Base-by-base conservation (phyloP, 2,329 filamentous ascomycete species). In the Fusarium transvaalense region DNA sequence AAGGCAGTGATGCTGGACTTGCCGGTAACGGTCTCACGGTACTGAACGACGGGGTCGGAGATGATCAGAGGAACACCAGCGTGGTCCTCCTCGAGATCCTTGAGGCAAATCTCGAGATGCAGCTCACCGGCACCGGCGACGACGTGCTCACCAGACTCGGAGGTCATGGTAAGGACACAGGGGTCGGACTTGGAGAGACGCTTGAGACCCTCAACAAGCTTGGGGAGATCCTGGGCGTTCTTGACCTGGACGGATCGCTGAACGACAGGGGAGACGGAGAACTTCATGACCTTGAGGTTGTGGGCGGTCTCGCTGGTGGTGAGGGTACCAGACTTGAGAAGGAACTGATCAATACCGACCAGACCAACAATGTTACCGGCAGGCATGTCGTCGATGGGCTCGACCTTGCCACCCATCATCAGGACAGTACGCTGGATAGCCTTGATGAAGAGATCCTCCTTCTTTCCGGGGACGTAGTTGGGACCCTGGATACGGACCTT, bases 281-380 rank as follows among this genome's bases (percentile, higher is more conserved):
- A 99, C 89, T 97, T 98, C 96, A 99, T 99, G 86, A 99, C 96
- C 92, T 98, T 98, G 79, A 99, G 87, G 91, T 99, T 99, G 92
- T 99, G 96, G 82, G 96, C 95, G 74, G 93, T 97, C 76, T 99
- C 96, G 81, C 88, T 91, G 82, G 95, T 98, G 85, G 94, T 97
- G 78, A 99, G 92, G 79, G 96, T 99, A 92, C 96, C 96, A 82
- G 96, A 98, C 92, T 99, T 99, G 88, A 99, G 94, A 88, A 99
- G 88, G 93, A 98, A 99, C 90, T 99, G 96, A 83, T 99, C 96
- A 77, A 99, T 93, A 91, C 96, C 96, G 81, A 99, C 96, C 78
- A 99, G 89, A 89, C 96, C 96, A 79, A 97, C 91, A 88, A 99
- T 98, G 92, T 99, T 99, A 90, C 96, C 96, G 76, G 96, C 95